Conservation (phyloP, 257 asterid species). For the Datura wrightii region DNA sequence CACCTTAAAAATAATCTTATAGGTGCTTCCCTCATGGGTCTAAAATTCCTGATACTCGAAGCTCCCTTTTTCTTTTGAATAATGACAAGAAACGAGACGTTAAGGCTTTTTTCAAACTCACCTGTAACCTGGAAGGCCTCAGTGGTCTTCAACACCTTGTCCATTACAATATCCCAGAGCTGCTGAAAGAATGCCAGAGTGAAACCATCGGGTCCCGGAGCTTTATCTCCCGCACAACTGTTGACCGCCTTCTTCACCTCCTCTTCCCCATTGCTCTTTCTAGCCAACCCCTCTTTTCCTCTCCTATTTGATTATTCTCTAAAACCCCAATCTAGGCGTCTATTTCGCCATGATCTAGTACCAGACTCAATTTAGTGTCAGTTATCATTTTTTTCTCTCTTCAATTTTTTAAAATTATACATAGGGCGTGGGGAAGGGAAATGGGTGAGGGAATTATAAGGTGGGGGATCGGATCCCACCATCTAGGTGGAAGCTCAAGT, state of each 20-base stretch:
- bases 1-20: no score
- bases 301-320: neutral
- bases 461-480: neutral
- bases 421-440: neutral
- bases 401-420: neutral
- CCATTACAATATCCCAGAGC: neutral
- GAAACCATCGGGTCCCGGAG: neutral
- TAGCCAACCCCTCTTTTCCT: neutral
- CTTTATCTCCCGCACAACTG: neutral
- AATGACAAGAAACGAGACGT: no score
- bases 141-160: neutral
- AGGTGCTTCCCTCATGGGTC: no score
- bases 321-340: neutral
- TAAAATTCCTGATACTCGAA: no score
- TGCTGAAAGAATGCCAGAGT: neutral
- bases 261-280: neutral
- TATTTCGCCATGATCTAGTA: neutral
- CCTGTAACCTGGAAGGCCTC: neutral
- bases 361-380: neutral
- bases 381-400: neutral
- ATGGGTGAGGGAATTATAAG: neutral
- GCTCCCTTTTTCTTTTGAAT: no score
- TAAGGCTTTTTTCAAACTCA: no score
- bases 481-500: neutral
- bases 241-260: neutral